Base-by-base conservation (phyloP, 805 yeast species). In the Schizosaccharomyces octosporus region DNA sequence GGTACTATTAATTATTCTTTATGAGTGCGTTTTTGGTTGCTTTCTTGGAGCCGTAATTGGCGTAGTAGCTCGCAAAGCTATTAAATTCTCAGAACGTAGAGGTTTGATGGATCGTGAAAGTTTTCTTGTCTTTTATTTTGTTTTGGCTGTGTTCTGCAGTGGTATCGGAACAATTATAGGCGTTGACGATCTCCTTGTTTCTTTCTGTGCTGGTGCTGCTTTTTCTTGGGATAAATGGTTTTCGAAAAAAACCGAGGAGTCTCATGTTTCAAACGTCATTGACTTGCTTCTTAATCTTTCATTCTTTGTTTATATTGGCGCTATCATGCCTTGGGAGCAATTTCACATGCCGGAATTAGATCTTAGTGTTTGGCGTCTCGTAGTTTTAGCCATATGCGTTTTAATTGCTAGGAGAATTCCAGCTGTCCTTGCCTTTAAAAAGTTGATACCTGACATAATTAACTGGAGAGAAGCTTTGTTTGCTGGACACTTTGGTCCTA, bases 401-500 rank as follows among this genome's bases (percentile, higher is more conserved):
- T 76, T 88, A 15, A 78, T 86, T 61, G 76, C 88, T 64, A 78
- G 96, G 66, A 77, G 97, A 65, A 75, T 88, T 9, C 97, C 97
- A 0, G 89, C 87, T 0, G 85, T 88, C 55, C 67, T 88, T 59
- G 77, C 80, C 0, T 72, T 85, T 60, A 85, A 85, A 67, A 88
- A 90, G 0, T 69, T 87, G 29, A 83, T 87, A 1, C 95, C 96
- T 0, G 96, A 88, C 69, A 79, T 88, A 48, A 82, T 87, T 67
- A 79, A 87, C 11, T 88, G 96, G 95, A 80, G 95, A 70, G 97
- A 88, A 70, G 96, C 96, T 0, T 69, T 59, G n/a, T 89, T 89
- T 71, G 87, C 94, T 70, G 96, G 96, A 24, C 95, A 88, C 72
- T 88, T 89, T 71, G 97, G 97, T 19, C 96, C 97, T 1, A 86